Conservation (phyloP, 2,329 filamentous ascomycete species). For the Juglanconis oblonga region DNA sequence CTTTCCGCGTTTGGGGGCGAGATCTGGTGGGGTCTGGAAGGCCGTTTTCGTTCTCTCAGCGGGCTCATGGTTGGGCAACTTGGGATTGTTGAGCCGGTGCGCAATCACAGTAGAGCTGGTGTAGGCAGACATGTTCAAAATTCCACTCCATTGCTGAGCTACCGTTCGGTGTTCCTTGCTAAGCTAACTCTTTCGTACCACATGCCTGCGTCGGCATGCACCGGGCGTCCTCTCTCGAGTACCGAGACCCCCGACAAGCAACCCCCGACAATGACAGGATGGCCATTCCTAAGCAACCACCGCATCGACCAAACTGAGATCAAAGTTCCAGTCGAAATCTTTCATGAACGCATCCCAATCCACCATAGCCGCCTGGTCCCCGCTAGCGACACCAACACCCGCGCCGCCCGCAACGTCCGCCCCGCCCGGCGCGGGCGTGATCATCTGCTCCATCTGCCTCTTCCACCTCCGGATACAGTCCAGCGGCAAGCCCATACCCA, state of each 20-base stretch:
- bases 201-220: not conserved
- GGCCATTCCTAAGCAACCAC: slow-evolving; percentile 1
- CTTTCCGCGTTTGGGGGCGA: too few species aligned
- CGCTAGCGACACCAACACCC: not conserved
- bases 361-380: slow-evolving; percentile 40
- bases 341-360: slow-evolving; percentile 51
- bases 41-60: too few species aligned
- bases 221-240: not conserved
- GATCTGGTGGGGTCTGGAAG: too few species aligned
- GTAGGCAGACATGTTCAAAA: too few species aligned
- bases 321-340: slow-evolving; percentile 45
- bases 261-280: not conserved
- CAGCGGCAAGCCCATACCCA: slow-evolving; percentile 47
- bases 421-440: slow-evolving; percentile 13
- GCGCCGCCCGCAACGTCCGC: not conserved
- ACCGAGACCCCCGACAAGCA: not conserved
- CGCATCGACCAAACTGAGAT: slow-evolving; percentile 15
- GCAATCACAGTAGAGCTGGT: too few species aligned
- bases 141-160: too few species aligned
- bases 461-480: slow-evolving; percentile 49
- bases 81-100: too few species aligned
- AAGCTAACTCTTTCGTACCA: too few species aligned
- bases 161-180: too few species aligned
- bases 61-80: too few species aligned
- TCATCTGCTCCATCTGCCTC: slow-evolving; percentile 36